Percentiles rank a stretch among this genome's conserved stretches.
Conservation (phyloP, 345 rosid species). For the Firmiana major region DNA sequence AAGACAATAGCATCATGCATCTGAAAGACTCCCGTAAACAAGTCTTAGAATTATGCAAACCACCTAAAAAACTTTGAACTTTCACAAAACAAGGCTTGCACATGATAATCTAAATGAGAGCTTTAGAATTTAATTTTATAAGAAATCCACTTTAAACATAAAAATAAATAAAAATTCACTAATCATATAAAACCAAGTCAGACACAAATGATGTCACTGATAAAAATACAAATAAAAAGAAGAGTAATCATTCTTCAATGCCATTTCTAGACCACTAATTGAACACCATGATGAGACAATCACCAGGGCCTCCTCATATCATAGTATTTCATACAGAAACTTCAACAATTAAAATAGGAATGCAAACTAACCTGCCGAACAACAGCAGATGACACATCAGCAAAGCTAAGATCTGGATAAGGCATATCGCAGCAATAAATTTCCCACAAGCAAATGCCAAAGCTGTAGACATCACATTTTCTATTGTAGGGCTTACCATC, state of each 20-base stretch:
- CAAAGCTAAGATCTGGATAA: conserved; percentile 76
- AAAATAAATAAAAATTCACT: neutral
- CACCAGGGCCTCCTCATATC: neutral
- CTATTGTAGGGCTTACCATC: conserved; percentile 92
- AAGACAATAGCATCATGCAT: neutral
- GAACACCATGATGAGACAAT: neutral
- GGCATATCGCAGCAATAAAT: conserved; percentile 96
- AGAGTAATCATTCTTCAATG: neutral
- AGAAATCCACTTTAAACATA: neutral
- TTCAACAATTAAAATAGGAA: neutral
- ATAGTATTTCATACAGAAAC: neutral
- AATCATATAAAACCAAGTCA: neutral
- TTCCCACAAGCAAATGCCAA: conserved; percentile 97
- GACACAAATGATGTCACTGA: neutral
- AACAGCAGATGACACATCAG: conserved; percentile 74
- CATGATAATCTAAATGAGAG: neutral
- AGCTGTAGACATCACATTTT: conserved; percentile 93
- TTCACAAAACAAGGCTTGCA: neutral
- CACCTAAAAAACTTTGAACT: neutral
- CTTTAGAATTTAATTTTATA: neutral
- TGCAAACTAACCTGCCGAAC: conserved; percentile 61
- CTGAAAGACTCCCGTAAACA: too few relatives aligned
- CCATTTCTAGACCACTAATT: neutral
- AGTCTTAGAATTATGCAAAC: neutral
- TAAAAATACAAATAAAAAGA: neutral